A percentile compares a stretch with the other conserved stretches of the same genome.
These are phyloP conservation scores for Cryptococcus neoformans DNA, from an alignment of 1,284 basidiomycete genomes.

Conservation along the genomic window DNA sequence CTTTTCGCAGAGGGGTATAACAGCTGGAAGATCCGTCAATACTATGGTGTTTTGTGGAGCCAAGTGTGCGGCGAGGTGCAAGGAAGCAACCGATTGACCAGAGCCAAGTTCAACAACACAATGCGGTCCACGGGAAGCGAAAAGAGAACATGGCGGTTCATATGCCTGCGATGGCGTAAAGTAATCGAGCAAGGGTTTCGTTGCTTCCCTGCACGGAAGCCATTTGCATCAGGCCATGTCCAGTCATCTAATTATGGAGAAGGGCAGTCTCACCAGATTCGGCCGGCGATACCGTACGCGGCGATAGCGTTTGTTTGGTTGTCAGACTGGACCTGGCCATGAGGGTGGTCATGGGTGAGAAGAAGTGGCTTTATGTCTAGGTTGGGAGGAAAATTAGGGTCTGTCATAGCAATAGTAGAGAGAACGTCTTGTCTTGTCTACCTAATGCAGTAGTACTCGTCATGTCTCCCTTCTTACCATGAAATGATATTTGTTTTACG, in stretches of 20 bases:
- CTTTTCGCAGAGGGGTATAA: conserved; percentile 37
- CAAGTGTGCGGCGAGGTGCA: conserved; percentile 37
- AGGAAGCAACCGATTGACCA: conserved; percentile 41
- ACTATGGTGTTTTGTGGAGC: conserved; percentile 23
- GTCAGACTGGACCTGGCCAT: conserved; percentile 13
- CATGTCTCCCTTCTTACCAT: no score
- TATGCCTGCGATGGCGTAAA: conserved; percentile 27
- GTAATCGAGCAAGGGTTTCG: conserved; percentile 35
- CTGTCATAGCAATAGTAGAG: conserved; percentile 14
- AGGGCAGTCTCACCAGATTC: conserved; percentile 34
- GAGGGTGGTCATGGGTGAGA: conserved; percentile 7
- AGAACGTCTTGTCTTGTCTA: no score
- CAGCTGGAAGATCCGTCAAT: conserved; percentile 43
- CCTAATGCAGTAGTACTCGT: no score
- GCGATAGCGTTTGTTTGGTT: conserved; percentile 34
- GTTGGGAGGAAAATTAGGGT: conserved; percentile 48
- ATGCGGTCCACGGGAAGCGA: conserved; percentile 11
- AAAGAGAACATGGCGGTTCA: conserved; percentile 40
- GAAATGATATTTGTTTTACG: not conserved
- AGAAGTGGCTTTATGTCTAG: conserved; percentile 39
- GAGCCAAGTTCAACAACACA: conserved; percentile 43
- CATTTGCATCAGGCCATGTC: not conserved
- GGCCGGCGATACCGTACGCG: conserved; percentile 45
- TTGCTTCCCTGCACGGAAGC: conserved; percentile 35
- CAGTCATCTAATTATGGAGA: not conserved